Conservation (phyloP, 305 asterid genomes). For the Solanum hybrid region DNA sequence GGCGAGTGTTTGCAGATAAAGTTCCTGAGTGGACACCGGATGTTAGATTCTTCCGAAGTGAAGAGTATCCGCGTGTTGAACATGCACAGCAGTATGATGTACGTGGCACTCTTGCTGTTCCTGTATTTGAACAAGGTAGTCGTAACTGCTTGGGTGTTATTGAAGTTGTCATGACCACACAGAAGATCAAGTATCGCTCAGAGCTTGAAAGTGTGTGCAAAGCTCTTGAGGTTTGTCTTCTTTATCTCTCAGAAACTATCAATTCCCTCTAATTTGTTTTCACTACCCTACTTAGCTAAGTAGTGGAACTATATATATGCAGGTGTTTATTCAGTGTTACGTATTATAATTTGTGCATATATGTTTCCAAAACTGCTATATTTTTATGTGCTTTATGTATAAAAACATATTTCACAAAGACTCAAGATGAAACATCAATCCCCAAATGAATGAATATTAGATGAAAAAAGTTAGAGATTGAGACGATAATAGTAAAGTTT, state of each 20-base stretch:
- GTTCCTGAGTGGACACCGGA: conserved; percentile 95
- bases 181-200: conserved; percentile 57
- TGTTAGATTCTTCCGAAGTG: conserved; percentile 59
- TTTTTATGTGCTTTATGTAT: background rate
- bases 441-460: background rate
- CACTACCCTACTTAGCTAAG: background rate
- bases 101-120: conserved; percentile 80
- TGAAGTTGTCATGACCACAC: conserved; percentile 72
- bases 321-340: background rate
- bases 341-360: background rate
- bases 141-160: conserved; percentile 73
- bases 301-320: background rate
- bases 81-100: conserved; percentile 67
- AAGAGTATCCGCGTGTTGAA: conserved; percentile 62
- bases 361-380: background rate
- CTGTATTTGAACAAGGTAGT: conserved; percentile 70
- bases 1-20: conserved; percentile 59
- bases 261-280: background rate
- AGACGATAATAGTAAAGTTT: background rate
- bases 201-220: conserved; percentile 80
- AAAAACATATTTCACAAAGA: background rate
- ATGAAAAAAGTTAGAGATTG: background rate
- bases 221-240: conserved; percentile 73
- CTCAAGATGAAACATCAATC: background rate
- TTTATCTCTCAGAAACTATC: background rate